phyloP scores from a whole-genome alignment of 768 basidiomycete species.

The Hypholoma fasciculare region DNA sequence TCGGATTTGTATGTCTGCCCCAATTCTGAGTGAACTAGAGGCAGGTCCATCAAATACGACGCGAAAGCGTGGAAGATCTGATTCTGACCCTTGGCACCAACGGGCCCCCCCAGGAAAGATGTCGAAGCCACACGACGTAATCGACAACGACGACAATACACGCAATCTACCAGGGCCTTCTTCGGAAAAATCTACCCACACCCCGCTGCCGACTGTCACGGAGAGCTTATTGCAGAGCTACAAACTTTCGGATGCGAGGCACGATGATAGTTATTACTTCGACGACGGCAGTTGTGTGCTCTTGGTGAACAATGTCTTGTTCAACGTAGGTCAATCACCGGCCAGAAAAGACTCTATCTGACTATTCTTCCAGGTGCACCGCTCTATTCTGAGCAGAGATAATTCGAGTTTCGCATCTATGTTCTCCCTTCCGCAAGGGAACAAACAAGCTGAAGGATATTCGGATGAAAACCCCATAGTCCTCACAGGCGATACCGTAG shows the following conservation, averaged over 20 bases:
- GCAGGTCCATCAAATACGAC: constrained; percentile 1
- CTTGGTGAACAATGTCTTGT: constrained; percentile 61
- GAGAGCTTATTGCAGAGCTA: neutral
- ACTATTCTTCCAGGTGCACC: constrained; percentile 46
- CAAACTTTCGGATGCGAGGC: constrained; percentile 8
- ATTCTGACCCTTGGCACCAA: constrained; percentile 18
- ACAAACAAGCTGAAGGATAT: constrained; percentile 49
- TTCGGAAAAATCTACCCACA: constrained; percentile 2
- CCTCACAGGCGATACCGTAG: constrained; percentile 59
- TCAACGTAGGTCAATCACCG: constrained; percentile 50
- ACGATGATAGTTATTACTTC: constrained; percentile 63
- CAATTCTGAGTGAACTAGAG: neutral
- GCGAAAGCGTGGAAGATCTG: constrained; percentile 23
- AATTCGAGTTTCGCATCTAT: constrained; percentile 63
- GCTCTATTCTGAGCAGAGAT: constrained; percentile 60
- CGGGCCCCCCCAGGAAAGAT: constrained; percentile 19
- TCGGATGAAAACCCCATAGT: constrained; percentile 68
- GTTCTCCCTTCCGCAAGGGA: constrained; percentile 68
- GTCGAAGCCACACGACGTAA: constrained; percentile 16
- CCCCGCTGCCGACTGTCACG: neutral
- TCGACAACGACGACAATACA: constrained; percentile 18
- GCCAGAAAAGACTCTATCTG: neutral
- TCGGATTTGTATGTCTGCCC: neutral
- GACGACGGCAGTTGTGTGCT: constrained; percentile 70
- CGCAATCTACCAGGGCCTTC: constrained; percentile 11